These are phyloP conservation scores for Venturiaceae sp. DNA, from an alignment of 2,329 filamentous ascomycete genomes.

Conservation along the genomic window DNA sequence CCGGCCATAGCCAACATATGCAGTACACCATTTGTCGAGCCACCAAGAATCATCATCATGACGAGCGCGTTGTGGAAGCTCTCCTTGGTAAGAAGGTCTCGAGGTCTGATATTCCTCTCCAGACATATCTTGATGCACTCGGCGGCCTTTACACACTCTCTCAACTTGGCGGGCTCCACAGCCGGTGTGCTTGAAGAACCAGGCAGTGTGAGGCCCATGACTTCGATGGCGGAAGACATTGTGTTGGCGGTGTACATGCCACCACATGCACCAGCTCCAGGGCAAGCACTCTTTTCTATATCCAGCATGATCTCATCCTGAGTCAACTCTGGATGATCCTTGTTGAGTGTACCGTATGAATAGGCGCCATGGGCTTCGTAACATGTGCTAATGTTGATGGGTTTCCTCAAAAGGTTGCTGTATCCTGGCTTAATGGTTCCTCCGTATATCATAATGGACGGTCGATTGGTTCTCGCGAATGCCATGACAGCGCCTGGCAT, in stretches of 20 bases:
- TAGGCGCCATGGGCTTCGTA: slow-evolving; percentile 83
- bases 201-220: slow-evolving; percentile 73
- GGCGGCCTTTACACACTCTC: slow-evolving; percentile 75
- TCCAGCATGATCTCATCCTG: slow-evolving; percentile 76
- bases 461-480: slow-evolving; percentile 81
- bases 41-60: slow-evolving; percentile 85
- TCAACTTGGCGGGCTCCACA: slow-evolving; percentile 69
- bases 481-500: slow-evolving; percentile 93
- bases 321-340: slow-evolving; percentile 57
- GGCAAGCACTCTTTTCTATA: slow-evolving; percentile 70
- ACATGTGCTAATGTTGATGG: slow-evolving; percentile 81
- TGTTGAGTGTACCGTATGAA: slow-evolving; percentile 66
- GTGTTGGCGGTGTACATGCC: slow-evolving; percentile 96
- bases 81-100: slow-evolving; percentile 67
- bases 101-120: slow-evolving; percentile 71
- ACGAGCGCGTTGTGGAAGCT: slow-evolving; percentile 84
- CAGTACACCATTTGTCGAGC: slow-evolving; percentile 79
- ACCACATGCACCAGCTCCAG: slow-evolving; percentile 67
- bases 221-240: slow-evolving; percentile 85
- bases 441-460: slow-evolving; percentile 92
- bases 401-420: slow-evolving; percentile 62
- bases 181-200: slow-evolving; percentile 80
- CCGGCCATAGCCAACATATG: slow-evolving; percentile 88
- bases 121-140: slow-evolving; percentile 71
- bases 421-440: slow-evolving; percentile 86